A percentile compares a stretch with the other conserved stretches of the same genome.
These are phyloP conservation scores for Citrus medica DNA, from an alignment of 345 rosid genomes.

Conservation along the genomic window DNA sequence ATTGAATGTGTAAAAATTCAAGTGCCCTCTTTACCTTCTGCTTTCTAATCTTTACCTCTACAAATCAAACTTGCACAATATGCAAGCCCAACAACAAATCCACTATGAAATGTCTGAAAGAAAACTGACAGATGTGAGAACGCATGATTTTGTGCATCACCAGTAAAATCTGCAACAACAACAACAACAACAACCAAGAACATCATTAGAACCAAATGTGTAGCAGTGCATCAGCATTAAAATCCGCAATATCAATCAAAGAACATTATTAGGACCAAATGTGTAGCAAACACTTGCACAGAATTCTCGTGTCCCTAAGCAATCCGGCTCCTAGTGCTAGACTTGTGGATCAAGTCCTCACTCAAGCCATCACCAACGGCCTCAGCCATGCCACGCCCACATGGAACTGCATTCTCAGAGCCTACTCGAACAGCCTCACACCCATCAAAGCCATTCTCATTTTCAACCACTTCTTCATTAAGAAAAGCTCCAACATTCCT, in stretches of 20 bases:
- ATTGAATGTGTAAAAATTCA: neutral
- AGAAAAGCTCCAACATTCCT: neutral
- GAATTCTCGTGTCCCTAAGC: neutral
- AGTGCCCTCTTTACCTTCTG: too few species aligned
- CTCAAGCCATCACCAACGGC: constrained; percentile 20
- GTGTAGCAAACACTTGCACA: neutral
- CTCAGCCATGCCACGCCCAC: constrained; percentile 13
- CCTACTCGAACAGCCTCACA: constrained; percentile 13
- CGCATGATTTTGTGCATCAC: neutral
- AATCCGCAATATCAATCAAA: neutral
- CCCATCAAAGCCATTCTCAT: constrained; percentile 22
- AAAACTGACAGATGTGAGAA: neutral
- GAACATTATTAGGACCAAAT: neutral
- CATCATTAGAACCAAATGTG: neutral
- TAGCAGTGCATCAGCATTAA: neutral
- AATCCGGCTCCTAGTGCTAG: neutral
- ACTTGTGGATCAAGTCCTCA: constrained; percentile 15
- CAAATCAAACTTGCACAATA: neutral
- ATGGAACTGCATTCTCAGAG: constrained; percentile 24
- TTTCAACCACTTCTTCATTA: constrained; percentile 9
- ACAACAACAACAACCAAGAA: neutral
- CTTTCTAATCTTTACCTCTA: neutral
- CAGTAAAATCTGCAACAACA: neutral
- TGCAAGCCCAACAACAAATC: neutral
- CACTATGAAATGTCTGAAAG: neutral